phyloP scores from a whole-genome alignment of 2,329 filamentous ascomycete species.

The Exophiala bonariae region DNA sequence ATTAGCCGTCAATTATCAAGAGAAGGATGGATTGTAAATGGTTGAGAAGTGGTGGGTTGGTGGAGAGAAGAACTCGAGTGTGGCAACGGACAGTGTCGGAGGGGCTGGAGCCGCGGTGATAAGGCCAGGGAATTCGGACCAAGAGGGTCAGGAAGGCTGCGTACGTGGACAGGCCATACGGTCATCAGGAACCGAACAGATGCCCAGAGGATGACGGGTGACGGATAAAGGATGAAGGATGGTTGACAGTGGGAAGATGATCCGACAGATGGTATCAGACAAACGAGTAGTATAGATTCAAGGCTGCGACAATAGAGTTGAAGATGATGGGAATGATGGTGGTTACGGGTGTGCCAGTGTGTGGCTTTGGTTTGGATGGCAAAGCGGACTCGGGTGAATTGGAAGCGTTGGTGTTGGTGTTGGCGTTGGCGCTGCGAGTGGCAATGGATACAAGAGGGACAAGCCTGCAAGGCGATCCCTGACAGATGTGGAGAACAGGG shows the following conservation, averaged over 20 bases:
- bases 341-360: not conserved
- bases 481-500: too few species aligned
- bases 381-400: too few species aligned
- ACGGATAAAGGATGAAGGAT: not conserved
- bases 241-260: not conserved
- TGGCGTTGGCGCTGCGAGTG: too few species aligned
- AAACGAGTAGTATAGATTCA: too few species aligned
- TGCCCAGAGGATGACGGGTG: not conserved
- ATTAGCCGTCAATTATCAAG: not conserved
- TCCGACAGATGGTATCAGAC: not conserved
- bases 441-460: too few species aligned
- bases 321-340: not conserved
- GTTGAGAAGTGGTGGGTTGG: constrained; percentile 4
- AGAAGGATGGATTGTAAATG: not conserved
- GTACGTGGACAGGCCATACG: constrained; percentile 14
- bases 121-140: constrained; percentile 17
- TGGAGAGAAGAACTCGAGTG: constrained; percentile 6
- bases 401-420: too few species aligned
- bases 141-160: constrained; percentile 18
- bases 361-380: too few species aligned
- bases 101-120: constrained; percentile 16
- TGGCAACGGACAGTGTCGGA: constrained; percentile 16
- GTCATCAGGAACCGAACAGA: constrained; percentile 1
- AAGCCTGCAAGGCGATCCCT: too few species aligned
- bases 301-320: not conserved